Evolutionary conservation across 768 basidiomycete species (phyloP).

Genomic region (Hypsizygus marmoreus): DNA sequence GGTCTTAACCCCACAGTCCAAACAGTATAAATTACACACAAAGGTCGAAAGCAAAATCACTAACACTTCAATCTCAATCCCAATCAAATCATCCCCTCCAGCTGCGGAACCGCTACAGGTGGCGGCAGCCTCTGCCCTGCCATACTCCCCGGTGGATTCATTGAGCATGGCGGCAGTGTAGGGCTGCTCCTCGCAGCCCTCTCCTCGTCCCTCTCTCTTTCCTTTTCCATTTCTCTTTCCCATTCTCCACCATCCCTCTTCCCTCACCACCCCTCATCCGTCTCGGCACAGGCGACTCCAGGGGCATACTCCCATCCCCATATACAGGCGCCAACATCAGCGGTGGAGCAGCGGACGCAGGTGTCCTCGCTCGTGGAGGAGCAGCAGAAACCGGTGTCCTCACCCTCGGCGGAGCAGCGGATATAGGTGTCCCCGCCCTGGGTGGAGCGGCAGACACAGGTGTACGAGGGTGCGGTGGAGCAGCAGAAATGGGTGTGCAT

Average conservation of each 20-base stretch:
- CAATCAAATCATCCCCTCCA: slow-evolving; percentile 33
- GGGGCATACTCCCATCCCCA: slow-evolving; percentile 23
- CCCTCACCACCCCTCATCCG: slow-evolving; percentile 29
- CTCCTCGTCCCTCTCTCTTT: slow-evolving; percentile 19
- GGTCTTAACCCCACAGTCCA: no score
- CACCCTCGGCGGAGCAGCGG: slow-evolving; percentile 63
- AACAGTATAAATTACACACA: no score
- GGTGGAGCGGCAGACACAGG: slow-evolving; percentile 8
- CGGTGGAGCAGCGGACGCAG: slow-evolving; percentile 15
- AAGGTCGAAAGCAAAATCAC: no score
- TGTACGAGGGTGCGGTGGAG: no score
- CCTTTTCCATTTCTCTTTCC: slow-evolving; percentile 23
- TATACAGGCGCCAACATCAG: slow-evolving; percentile 8
- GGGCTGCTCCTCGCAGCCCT: slow-evolving; percentile 40
- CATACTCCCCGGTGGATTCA: slow-evolving; percentile 65
- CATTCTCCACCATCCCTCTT: slow-evolving; percentile 19
- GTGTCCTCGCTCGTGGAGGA: slow-evolving; percentile 18
- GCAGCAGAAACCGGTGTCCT: slow-evolving; percentile 38
- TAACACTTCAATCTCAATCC: no score
- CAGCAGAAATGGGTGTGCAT: slow-evolving; percentile 14
- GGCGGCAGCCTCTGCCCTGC: slow-evolving; percentile 50
- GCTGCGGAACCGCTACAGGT: slow-evolving; percentile 52
- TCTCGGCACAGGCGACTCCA: slow-evolving; percentile 35
- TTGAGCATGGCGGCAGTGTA: slow-evolving; percentile 67
- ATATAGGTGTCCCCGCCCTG: slow-evolving; percentile 13